Evolutionary conservation across 2,329 filamentous ascomycete species (phyloP), one percentile per base, ranked within the genome.

Genomic region (Paecilomyces sp.): DNA sequence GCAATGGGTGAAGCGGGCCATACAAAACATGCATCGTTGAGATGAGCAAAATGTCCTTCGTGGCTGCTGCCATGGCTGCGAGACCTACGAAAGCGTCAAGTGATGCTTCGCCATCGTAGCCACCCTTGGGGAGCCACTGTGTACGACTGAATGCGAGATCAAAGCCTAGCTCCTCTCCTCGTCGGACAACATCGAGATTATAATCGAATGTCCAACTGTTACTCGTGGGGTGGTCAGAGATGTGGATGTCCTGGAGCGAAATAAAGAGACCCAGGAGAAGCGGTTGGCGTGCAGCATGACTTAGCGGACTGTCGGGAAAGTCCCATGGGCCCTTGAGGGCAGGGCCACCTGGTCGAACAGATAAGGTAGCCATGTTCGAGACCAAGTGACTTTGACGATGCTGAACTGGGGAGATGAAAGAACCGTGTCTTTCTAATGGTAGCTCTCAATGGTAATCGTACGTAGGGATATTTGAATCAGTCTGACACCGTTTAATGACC

Each of bases 11-110:
- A 13, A 68, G 55, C 12, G 66, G 65, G 4, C 65, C 64, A 56
- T 65, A 67, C 11, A 67, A 57, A 22, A 68, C 64, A 56, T 66
- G 65, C 36, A 66, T 62, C 2, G 66, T 67, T 11, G 66, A 66
- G 22, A 68, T 64, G n/a, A 68, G 64, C 36, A 66, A 25, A 12
- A 68, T 68, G 11, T 62, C 62, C 41, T 59, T 66, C n/a, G 66
- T 75, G 11, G 67, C 70, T 22, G 66, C 65, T 0, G 65, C 66
- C 65, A 68, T 66, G 47, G 66, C 66, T 15, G 63, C 65, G 2
- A 67, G 61, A 5, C 62, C 62, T 8, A 66, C 59, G 54, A 67
- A 67, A 5, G 66, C 61, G 56, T 67, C 66, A 22, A 67, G 63
- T 11, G 65, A 66, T 13, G 65, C 62, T 56, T 66, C 63, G 54